A percentile compares a stretch with the other conserved stretches of the same genome.
Conservation (phyloP, 805 yeast species). For the Saccharomycopsis sp. region DNA sequence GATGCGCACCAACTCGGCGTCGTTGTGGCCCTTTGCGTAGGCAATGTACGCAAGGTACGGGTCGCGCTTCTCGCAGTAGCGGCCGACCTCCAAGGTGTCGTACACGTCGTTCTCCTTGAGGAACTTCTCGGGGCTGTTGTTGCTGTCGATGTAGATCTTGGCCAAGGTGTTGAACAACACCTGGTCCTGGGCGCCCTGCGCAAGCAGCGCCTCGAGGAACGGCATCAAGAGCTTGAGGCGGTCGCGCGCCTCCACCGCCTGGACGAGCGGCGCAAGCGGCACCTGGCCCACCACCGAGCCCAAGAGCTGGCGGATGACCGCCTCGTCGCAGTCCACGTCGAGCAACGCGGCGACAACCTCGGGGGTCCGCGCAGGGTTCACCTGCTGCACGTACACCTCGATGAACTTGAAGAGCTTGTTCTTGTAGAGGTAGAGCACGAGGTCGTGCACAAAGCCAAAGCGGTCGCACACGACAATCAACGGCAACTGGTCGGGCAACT, state of each 20-base stretch:
- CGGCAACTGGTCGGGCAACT: slow-evolving; percentile 91
- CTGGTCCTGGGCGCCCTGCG: slow-evolving; percentile 78
- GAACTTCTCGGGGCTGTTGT: slow-evolving; percentile 96
- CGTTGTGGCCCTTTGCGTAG: slow-evolving; percentile 91
- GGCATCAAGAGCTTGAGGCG: slow-evolving; percentile 87
- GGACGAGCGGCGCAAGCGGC: slow-evolving; percentile 82
- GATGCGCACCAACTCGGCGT: slow-evolving; percentile 79
- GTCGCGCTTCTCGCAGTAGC: slow-evolving; percentile 97
- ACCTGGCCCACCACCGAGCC: slow-evolving; percentile 89
- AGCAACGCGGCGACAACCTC: slow-evolving; percentile 93
- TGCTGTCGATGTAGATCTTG: slow-evolving; percentile 94
- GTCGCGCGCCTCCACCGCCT: slow-evolving; percentile 94
- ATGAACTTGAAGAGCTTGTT: slow-evolving; percentile 93
- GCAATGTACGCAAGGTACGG: slow-evolving; percentile 97
- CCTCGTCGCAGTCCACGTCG: slow-evolving; percentile 96
- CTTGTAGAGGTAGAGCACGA: slow-evolving; percentile 88
- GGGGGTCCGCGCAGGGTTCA: slow-evolving; percentile 91
- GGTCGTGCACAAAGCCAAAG: slow-evolving; percentile 83
- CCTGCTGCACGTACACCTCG: slow-evolving; percentile 97
- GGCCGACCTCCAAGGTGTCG: slow-evolving; percentile 94
- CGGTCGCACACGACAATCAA: slow-evolving; percentile 95
- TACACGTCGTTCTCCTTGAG: slow-evolving; percentile 83
- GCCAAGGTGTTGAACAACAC: slow-evolving; percentile 94
- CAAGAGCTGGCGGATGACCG: slow-evolving; percentile 71
- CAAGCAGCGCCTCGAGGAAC: slow-evolving; percentile 82